Base-by-base conservation (phyloP, 2,329 filamentous ascomycete genomes). In the Anisogramma anomala region DNA sequence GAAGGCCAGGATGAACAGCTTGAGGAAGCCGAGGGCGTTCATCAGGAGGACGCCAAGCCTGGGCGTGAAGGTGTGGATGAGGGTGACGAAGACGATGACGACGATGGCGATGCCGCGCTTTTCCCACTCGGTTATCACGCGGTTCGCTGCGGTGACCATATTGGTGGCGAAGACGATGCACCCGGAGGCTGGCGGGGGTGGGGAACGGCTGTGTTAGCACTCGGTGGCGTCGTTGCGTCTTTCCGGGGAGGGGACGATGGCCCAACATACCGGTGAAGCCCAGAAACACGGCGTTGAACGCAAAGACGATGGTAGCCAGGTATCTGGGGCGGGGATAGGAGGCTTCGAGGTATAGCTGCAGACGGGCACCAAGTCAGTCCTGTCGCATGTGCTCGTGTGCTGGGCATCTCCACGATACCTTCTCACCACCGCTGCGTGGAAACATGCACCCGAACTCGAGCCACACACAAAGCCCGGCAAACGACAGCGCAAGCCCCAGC, bases 371-470 rank as follows among this genome's bases (percentile, higher is more conserved):
- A n/a, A 4, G 27, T 30, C 15, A 30, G 27, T 14, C 27, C 3
- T 5, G n/a, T 14, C 15, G 27, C 10, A 14, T 7, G n/a, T 27
- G 4, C 9, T 4, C 4, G 3, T 5, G 10, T 27, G 10, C 4
- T 11, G 3, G 4, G 25, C n/a, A 27, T 3, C 3, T 27, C 8
- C 10, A 10, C 10, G 10, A 30, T 30, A 30, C 77, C 58, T 84
- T 84, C 19, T 73, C 65, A 18, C 79, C 80, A 6, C 80, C 80
- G 1, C 74, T 80, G 0, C 78, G 67, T 13, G 81, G 81, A 11
- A 84, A 61, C 78, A 83, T 82, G 51, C 71, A 79, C 0, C 80
- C 80, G 50, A 75, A 81, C 52, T 85, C 81, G 36, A 84, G 66
- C 6, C 69, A 70, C 0, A 84, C 67, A 3, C 69, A 68, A 3